These are phyloP conservation scores for Aspergillus ostianus DNA, from an alignment of 495 filamentous ascomycete genomes.

Conservation along the genomic window DNA sequence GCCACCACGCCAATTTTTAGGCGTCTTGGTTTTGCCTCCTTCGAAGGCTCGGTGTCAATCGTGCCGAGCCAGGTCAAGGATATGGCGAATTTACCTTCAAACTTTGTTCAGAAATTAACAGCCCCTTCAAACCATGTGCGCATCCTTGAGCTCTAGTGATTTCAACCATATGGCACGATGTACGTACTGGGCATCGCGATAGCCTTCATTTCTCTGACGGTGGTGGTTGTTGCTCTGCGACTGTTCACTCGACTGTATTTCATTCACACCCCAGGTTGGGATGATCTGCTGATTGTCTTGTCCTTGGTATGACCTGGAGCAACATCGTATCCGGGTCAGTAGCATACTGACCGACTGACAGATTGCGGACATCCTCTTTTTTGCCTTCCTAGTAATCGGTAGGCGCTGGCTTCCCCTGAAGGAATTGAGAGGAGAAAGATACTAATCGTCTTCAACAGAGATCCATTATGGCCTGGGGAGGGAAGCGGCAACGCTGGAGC, in stretches of 20 bases:
- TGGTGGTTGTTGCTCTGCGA: conserved; percentile 30
- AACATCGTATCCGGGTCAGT: not conserved
- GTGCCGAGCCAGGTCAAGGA: too few relatives aligned
- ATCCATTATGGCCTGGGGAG: conserved; percentile 18
- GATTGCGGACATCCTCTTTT: conserved; percentile 24
- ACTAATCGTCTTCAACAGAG: conserved; percentile 11
- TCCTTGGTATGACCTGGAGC: conserved; percentile 29
- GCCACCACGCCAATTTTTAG: not conserved
- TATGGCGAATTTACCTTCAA: too few relatives aligned
- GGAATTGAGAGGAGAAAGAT: not conserved
- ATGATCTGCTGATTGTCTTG: conserved; percentile 32
- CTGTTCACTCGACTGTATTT: conserved; percentile 32
- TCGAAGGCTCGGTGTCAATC: not conserved
- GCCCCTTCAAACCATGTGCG: not conserved
- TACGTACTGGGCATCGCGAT: conserved; percentile 22
- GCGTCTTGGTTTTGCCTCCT: not conserved
- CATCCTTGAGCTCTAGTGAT: not conserved
- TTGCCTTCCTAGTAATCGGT: conserved; percentile 30
- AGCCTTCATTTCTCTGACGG: conserved; percentile 25
- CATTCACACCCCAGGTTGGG: conserved; percentile 32
- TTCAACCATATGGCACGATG: conserved; percentile 16
- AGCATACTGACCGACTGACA: conserved; percentile 6
- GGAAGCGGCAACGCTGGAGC: not conserved
- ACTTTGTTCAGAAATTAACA: not conserved
- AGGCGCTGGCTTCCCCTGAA: conserved; percentile 2